Base-by-base conservation (phyloP, 768 basidiomycete species). In the Trichaptum fuscoviolaceum region DNA sequence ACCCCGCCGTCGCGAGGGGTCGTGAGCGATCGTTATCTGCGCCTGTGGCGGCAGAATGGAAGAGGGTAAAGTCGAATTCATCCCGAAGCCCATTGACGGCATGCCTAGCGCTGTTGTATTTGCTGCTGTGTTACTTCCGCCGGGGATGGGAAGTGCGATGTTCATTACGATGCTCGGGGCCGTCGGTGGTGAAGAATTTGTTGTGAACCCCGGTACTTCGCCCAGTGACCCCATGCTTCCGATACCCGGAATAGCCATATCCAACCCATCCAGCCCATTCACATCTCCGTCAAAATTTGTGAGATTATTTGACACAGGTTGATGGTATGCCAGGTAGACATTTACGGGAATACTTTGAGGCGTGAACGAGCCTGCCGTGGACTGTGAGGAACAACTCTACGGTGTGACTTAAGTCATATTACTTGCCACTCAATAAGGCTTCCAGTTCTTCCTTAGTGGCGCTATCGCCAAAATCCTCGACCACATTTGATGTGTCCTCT, bases 291-390 rank as follows among this genome's bases (percentile, higher is more conserved):
- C 77, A 58, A 77, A 77, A 2, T 75, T 70, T 68, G 69, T 70
- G 68, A 68, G 34, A 25, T 72, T 72, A 62, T 68, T 64, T 65
- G 69, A 65, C 68, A 35, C 73, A 65, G 62, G 71, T 63, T 75
- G 74, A 35, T 75, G 74, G 35, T 82, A 77, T 3, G 87, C 85
- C 59, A 93, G 77, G 70, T 82, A 85, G 15, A 92, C 80, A 65
- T 88, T 91, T 59, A 93, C 90, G 3, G 92, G 91, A 58, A 94
- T 90, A 70, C 83, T 84, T 20, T 78, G 81, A 0, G 89, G 87
- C 6, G 70, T 74, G 59, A 83, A 73, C 0, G 82, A 81, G 5
- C 88, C 88, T 90, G 69, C 23, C 5, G 57, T 42, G 63, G 57
- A 30, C 42, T 63, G 26, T 18, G 23, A 25, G 15, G 30, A 52